A percentile compares a stretch with the other conserved stretches of the same genome.
Conservation (phyloP, 1,139 yeast genomes). For the Pichiaceae sp. region DNA sequence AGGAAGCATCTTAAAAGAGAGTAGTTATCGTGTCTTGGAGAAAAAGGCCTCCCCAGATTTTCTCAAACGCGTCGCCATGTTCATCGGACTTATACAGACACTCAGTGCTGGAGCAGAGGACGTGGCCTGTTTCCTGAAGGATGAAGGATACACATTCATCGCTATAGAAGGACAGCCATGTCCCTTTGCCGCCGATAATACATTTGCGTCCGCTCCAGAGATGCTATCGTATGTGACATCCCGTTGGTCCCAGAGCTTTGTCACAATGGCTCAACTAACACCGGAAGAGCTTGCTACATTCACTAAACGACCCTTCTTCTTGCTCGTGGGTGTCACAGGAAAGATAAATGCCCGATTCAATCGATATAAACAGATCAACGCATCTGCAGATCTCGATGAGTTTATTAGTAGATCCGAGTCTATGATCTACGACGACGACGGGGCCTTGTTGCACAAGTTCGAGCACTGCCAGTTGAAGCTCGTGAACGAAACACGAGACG, state of each 20-base stretch:
- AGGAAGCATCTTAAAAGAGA: conserved; percentile 6
- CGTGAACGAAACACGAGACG: conserved; percentile 46
- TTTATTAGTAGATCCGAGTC: conserved; percentile 42
- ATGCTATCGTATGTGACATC: conserved; percentile 59
- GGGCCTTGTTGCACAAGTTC: conserved; percentile 40
- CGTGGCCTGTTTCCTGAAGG: conserved; percentile 45
- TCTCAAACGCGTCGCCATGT: conserved; percentile 33
- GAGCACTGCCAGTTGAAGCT: conserved; percentile 54
- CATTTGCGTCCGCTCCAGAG: conserved; percentile 21
- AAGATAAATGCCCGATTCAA: conserved; percentile 49
- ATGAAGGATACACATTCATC: conserved; percentile 41
- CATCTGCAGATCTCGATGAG: conserved; percentile 24
- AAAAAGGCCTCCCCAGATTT: background rate
- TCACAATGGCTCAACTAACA: conserved; percentile 43
- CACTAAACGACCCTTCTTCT: conserved; percentile 74
- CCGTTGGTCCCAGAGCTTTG: conserved; percentile 61
- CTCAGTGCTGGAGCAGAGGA: conserved; percentile 62
- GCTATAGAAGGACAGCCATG: conserved; percentile 11
- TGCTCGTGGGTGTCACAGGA: conserved; percentile 75
- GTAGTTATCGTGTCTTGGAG: background rate
- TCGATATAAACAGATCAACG: conserved; percentile 30
- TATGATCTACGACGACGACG: conserved; percentile 29
- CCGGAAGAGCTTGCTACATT: conserved; percentile 39
- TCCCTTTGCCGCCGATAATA: conserved; percentile 2
- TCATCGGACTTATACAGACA: conserved; percentile 72